Evolutionary conservation across 1,284 basidiomycete species (phyloP).

Genomic region (Schizopora paradoxa): DNA sequence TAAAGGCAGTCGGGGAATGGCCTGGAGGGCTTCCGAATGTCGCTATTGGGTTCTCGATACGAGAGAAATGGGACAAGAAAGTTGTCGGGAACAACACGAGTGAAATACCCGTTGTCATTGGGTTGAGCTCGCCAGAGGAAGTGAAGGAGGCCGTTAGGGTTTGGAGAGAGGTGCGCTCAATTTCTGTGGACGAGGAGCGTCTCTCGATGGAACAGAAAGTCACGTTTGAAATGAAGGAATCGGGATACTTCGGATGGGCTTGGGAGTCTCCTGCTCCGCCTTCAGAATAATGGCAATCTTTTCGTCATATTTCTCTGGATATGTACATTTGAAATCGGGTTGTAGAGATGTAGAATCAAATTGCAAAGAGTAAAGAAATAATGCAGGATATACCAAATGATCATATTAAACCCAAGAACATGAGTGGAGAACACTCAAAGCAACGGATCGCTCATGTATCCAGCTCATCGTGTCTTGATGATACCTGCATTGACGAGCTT

Average conservation of each 20-base stretch:
- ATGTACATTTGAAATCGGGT: not conserved
- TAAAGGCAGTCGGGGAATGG: conserved; percentile 30
- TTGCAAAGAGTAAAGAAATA: not conserved
- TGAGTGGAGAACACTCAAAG: not conserved
- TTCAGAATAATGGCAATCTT: not conserved
- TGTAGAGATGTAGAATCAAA: not conserved
- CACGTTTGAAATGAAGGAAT: conserved; percentile 40
- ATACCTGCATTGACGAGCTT: conserved; percentile 94
- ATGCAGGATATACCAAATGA: conserved; percentile 1
- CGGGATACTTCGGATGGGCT: conserved; percentile 55
- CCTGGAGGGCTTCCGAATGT: conserved; percentile 55
- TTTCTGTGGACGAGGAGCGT: conserved; percentile 35
- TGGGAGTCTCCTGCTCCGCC: conserved; percentile 49
- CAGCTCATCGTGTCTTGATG: conserved; percentile 67
- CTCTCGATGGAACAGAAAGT: conserved; percentile 44
- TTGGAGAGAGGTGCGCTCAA: conserved; percentile 55
- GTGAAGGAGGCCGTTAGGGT: conserved; percentile 68
- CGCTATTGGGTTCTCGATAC: conserved; percentile 70
- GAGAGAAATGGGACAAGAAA: conserved; percentile 27
- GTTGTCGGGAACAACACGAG: conserved; percentile 27
- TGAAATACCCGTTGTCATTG: conserved; percentile 69
- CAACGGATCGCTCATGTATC: conserved; percentile 3
- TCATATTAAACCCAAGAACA: not conserved
- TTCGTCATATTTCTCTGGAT: not conserved
- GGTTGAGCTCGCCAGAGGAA: conserved; percentile 65